Percentiles rank a stretch among this genome's conserved stretches.
Evolutionary conservation across 805 yeast genomes (phyloP).

Genomic region (Cyberlindnera misumaiensis): DNA sequence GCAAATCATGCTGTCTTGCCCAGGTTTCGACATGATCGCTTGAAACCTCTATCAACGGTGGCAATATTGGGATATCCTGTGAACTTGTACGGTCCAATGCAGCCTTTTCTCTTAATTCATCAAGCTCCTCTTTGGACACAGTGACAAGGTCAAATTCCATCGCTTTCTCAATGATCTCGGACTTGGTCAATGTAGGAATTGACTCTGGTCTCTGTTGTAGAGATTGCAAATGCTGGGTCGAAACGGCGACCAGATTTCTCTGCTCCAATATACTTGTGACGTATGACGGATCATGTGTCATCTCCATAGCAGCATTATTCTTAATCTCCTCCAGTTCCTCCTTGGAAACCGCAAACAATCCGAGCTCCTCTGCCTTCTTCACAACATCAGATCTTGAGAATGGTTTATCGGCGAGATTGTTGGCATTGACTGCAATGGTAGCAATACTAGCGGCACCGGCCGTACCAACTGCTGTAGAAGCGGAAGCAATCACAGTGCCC

Average conservation of each 20-base stretch:
- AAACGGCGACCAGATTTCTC: background rate
- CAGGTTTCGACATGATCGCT: constrained; percentile 10
- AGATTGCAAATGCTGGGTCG: constrained; percentile 4
- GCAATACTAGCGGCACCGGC: background rate
- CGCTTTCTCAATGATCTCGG: constrained; percentile 22
- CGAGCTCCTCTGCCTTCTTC: constrained; percentile 23
- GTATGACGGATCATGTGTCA: background rate
- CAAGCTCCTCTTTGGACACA: constrained; percentile 29
- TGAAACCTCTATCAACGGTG: constrained; percentile 1
- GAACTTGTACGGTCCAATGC: no score
- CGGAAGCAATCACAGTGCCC: no score
- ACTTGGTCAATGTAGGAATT: constrained; percentile 8
- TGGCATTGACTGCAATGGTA: background rate
- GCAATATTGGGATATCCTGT: constrained; percentile 5
- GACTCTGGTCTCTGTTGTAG: background rate
- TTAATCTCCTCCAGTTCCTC: background rate
- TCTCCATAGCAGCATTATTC: background rate
- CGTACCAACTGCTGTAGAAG: background rate
- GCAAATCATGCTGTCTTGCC: constrained; percentile 40
- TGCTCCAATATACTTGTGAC: background rate
- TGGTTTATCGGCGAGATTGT: background rate
- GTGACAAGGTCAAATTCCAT: constrained; percentile 28
- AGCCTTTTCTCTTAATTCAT: constrained; percentile 21
- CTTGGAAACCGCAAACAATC: constrained; percentile 20
- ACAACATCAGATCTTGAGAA: constrained; percentile 8